Conservation (phyloP, 2,329 filamentous ascomycete species). For the Fusarium lateritium region DNA sequence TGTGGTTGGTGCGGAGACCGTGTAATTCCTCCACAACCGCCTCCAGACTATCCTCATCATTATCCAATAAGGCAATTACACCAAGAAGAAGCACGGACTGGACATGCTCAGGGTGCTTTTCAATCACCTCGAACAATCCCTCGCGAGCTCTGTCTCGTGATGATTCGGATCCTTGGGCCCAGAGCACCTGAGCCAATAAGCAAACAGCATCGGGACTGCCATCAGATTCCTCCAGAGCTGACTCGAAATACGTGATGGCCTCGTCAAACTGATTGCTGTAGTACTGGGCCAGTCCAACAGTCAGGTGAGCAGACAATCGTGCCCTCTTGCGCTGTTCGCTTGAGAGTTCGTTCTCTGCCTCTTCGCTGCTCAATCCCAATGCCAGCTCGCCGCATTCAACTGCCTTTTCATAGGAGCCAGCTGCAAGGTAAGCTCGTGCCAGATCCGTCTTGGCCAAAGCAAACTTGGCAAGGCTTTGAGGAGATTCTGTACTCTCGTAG, state of each 20-base stretch:
- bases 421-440: conserved; percentile 84
- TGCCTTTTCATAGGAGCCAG: conserved; percentile 75
- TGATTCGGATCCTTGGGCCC: conserved; percentile 85
- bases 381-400: conserved; percentile 86
- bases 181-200: conserved; percentile 90
- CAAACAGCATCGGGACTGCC: conserved; percentile 88
- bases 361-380: conserved; percentile 82
- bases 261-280: conserved; percentile 75
- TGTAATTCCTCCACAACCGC: conserved; percentile 86
- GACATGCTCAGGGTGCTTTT: conserved; percentile 80
- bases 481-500: conserved; percentile 87
- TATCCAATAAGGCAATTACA: conserved; percentile 85
- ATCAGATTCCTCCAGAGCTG: conserved; percentile 82
- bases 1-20: conserved; percentile 76
- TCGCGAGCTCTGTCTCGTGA: conserved; percentile 83
- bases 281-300: conserved; percentile 86
- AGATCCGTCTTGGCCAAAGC: conserved; percentile 89
- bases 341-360: conserved; percentile 76
- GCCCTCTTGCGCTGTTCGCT: conserved; percentile 77
- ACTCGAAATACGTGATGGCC: conserved; percentile 84
- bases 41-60: conserved; percentile 82
- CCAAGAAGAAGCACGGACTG: conserved; percentile 86
- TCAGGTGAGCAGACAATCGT: conserved; percentile 87
- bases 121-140: conserved; percentile 85
- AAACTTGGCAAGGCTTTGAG: conserved; percentile 80